Percentiles rank a stretch among this genome's conserved stretches.
These are phyloP conservation scores for Starmerella cellae DNA, from an alignment of 805 yeast genomes.

Conservation along the genomic window DNA sequence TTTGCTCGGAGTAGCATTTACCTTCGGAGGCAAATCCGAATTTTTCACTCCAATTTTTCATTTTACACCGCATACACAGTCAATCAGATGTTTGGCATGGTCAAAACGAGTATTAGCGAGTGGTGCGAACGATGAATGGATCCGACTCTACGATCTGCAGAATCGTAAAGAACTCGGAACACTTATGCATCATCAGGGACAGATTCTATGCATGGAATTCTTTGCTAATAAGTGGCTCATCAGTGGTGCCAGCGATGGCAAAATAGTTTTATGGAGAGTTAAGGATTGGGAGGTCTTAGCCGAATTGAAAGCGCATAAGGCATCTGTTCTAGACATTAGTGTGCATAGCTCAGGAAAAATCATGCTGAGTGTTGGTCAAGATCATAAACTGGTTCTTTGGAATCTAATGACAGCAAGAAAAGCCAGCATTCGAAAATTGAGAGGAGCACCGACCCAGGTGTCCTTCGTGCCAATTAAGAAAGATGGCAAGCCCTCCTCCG, in stretches of 20 bases:
- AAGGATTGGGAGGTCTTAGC: constrained; percentile 95
- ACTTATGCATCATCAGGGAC: constrained; percentile 75
- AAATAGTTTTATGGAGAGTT: constrained; percentile 81
- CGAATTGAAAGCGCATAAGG: constrained; percentile 75
- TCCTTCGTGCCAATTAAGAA: constrained; percentile 38
- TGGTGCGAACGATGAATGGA: constrained; percentile 92
- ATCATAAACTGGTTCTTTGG: constrained; percentile 78
- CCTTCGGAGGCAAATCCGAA: constrained; percentile 33
- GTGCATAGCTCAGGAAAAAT: constrained; percentile 84
- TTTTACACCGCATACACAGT: constrained; percentile 83
- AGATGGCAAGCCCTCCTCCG: constrained; percentile 40
- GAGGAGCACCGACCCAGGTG: constrained; percentile 23
- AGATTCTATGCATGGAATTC: constrained; percentile 65
- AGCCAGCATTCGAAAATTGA: constrained; percentile 61
- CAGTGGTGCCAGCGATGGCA: constrained; percentile 84
- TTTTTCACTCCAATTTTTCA: constrained; percentile 89
- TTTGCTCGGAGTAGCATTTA: constrained; percentile 64
- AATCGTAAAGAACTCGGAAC: constrained; percentile 90
- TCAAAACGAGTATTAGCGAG: constrained; percentile 78
- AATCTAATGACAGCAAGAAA: constrained; percentile 92
- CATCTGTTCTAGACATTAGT: constrained; percentile 68
- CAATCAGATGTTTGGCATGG: constrained; percentile 72
- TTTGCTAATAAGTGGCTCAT: constrained; percentile 59
- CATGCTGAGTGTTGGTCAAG: constrained; percentile 80
- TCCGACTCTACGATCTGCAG: constrained; percentile 84